A percentile compares a stretch with the other conserved stretches of the same genome.
These are phyloP conservation scores for Kwoniella bestiolae DNA, from an alignment of 768 basidiomycete species.

Conservation along the genomic window DNA sequence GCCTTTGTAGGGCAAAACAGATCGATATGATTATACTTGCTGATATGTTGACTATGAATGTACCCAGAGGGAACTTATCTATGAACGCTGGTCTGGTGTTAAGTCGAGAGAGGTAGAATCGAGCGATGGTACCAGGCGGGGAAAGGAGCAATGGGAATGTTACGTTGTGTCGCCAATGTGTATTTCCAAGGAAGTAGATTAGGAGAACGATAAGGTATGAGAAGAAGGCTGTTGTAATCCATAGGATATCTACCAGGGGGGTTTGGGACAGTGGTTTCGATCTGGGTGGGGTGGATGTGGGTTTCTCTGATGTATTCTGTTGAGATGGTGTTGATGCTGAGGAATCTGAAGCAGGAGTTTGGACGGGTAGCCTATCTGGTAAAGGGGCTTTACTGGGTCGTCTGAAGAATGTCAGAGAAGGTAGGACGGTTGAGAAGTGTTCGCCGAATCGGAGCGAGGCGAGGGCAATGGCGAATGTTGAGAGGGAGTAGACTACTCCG, in stretches of 20 bases:
- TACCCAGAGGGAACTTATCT: constrained; percentile 53
- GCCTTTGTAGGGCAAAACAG: constrained; percentile 68
- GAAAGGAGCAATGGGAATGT: constrained; percentile 87
- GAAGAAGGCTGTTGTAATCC: constrained; percentile 66
- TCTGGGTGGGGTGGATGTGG: not conserved
- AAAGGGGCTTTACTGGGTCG: not conserved
- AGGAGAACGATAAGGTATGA: constrained; percentile 76
- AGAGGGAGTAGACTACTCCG: constrained; percentile 75
- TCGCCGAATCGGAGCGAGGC: constrained; percentile 77
- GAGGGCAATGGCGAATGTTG: constrained; percentile 78
- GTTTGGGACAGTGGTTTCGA: constrained; percentile 3
- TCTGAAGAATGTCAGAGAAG: constrained; percentile 20
- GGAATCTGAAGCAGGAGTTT: not conserved
- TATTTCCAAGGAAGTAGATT: constrained; percentile 74
- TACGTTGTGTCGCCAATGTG: constrained; percentile 71
- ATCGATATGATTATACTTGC: constrained; percentile 86
- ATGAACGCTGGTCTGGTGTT: constrained; percentile 63
- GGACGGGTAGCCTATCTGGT: constrained; percentile 38
- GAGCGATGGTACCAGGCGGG: constrained; percentile 83
- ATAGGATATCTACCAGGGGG: constrained; percentile 61
- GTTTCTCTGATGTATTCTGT: not conserved
- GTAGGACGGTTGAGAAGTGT: constrained; percentile 63
- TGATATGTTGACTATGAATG: constrained; percentile 59
- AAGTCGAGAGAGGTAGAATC: constrained; percentile 76
- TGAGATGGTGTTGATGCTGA: not conserved